These are phyloP conservation scores for Teunomyces gatunensis DNA, from an alignment of 805 yeast species.

Conservation along the genomic window DNA sequence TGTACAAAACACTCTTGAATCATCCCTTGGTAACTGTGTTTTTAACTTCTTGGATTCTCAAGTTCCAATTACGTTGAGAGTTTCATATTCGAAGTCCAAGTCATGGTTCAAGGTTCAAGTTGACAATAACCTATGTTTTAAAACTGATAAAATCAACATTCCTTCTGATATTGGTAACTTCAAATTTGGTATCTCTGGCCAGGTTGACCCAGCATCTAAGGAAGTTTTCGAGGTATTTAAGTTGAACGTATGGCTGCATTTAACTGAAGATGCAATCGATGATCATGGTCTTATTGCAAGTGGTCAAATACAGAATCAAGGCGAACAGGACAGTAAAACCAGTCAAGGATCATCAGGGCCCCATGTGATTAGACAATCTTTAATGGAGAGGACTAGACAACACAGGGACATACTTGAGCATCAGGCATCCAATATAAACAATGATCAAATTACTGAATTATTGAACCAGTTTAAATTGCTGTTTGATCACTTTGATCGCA, in stretches of 20 bases:
- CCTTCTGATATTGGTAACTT: slow-evolving; percentile 35
- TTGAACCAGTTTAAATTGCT: background rate
- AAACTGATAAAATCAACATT: slow-evolving; percentile 53
- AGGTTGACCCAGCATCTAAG: slow-evolving; percentile 30
- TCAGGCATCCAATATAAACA: background rate
- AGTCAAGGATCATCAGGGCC: slow-evolving; percentile 13
- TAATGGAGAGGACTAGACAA: slow-evolving; percentile 30
- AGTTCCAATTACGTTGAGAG: slow-evolving; percentile 67
- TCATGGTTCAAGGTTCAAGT: slow-evolving; percentile 61
- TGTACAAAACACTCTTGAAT: slow-evolving; percentile 24
- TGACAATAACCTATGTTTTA: slow-evolving; percentile 69
- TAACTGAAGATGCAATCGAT: slow-evolving; percentile 54
- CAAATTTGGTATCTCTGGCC: slow-evolving; percentile 55
- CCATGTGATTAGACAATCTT: slow-evolving; percentile 27
- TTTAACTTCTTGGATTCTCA: slow-evolving; percentile 62
- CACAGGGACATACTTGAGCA: background rate
- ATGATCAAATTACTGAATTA: background rate
- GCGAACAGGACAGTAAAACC: slow-evolving; percentile 29
- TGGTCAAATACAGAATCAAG: slow-evolving; percentile 28
- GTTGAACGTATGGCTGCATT: slow-evolving; percentile 52
- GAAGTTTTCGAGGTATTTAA: slow-evolving; percentile 68
- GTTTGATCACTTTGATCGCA: background rate
- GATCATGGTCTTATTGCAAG: slow-evolving; percentile 52
- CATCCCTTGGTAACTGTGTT: slow-evolving; percentile 55
- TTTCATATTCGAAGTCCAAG: slow-evolving; percentile 50